Evolutionary conservation across 1,284 basidiomycete genomes (phyloP).

Genomic region (Cutaneotrichosporon spelunceum): DNA sequence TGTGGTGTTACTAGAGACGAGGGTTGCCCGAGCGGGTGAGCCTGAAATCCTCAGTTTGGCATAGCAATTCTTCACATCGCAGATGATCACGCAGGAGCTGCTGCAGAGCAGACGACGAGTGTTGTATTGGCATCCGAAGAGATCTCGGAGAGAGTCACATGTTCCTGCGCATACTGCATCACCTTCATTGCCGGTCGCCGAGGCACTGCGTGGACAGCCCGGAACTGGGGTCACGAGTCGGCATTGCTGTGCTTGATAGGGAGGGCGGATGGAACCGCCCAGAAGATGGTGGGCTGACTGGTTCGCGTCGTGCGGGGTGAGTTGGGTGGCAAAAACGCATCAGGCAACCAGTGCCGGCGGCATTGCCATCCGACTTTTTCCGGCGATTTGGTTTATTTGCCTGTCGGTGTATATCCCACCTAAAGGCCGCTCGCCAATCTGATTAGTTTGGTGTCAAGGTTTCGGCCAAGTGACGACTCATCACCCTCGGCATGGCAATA

Average conservation of each 20-base stretch:
- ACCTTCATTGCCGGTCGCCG: background rate
- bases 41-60: background rate
- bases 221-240: background rate
- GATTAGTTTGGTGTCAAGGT: background rate
- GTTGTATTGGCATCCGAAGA: background rate
- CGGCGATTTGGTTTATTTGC: background rate
- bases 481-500: background rate
- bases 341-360: conserved; percentile 1
- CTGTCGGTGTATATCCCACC: background rate
- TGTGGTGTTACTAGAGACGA: conserved; percentile 28
- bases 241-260: background rate
- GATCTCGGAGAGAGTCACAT: background rate
- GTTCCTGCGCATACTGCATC: background rate
- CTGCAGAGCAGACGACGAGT: background rate
- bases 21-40: conserved; percentile 13
- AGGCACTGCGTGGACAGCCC: background rate
- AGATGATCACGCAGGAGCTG: background rate
- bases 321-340: background rate
- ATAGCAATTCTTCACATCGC: background rate
- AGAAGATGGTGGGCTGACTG: background rate
- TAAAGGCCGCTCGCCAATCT: background rate
- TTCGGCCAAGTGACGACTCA: background rate
- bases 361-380: conserved; percentile 6
- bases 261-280: background rate
- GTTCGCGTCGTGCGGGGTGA: background rate